phyloP scores from a whole-genome alignment of 495 filamentous ascomycete species.

The Aspergillus indologenus region DNA sequence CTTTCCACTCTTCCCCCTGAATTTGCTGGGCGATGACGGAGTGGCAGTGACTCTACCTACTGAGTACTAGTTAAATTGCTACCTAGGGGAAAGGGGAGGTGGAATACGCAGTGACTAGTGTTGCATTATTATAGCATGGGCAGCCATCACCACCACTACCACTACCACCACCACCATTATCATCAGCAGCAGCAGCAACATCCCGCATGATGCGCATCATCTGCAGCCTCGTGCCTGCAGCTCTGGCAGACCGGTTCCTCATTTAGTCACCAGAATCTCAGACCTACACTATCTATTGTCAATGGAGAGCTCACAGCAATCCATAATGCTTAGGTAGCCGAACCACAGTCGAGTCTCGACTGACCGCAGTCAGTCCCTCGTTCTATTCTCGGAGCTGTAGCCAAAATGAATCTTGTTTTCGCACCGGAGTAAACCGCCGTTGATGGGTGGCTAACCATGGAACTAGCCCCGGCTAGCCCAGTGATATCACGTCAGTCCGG shows the following conservation, averaged over 20 bases:
- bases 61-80: background rate
- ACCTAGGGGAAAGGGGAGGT: too few relatives aligned
- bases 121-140: too few relatives aligned
- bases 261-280: too few relatives aligned
- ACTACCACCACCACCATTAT: background rate
- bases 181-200: background rate
- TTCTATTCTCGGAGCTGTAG: conserved; percentile 6
- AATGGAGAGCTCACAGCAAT: background rate
- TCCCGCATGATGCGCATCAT: background rate
- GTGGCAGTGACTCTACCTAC: background rate
- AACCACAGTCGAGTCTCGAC: too few relatives aligned
- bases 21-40: conserved; percentile 7
- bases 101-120: too few relatives aligned
- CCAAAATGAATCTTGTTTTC: conserved; percentile 13
- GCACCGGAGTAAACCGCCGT: conserved; percentile 31
- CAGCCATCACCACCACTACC: too few relatives aligned
- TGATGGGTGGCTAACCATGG: conserved; percentile 12
- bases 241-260: conserved; percentile 4
- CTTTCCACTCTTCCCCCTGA: conserved; percentile 15
- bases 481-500: conserved; percentile 9
- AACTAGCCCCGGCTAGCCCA: conserved; percentile 12
- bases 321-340: background rate
- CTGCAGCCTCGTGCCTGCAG: background rate
- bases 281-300: background rate
- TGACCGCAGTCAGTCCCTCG: too few relatives aligned